Evolutionary conservation across 108 stramenopile genomes (phyloP).

Genomic region (Cyclotella cryptica): DNA sequence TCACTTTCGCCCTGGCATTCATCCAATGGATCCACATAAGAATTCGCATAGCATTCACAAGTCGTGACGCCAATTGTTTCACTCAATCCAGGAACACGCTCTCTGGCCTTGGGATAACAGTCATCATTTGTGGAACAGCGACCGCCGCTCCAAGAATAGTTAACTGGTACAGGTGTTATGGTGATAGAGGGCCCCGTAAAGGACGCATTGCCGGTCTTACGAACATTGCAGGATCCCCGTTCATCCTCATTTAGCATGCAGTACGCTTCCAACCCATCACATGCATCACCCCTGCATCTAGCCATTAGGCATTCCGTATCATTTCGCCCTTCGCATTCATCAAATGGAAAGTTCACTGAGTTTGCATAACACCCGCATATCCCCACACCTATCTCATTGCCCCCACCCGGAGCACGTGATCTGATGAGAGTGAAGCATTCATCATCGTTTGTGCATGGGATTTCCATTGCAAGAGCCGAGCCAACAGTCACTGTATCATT

Average conservation of each 20-base stretch:
- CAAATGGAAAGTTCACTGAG: not conserved
- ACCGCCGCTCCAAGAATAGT: slow-evolving; percentile 11
- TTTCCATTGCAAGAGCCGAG: not conserved
- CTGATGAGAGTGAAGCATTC: slow-evolving; percentile 34
- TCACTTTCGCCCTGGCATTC: slow-evolving; percentile 29
- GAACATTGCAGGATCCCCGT: not conserved
- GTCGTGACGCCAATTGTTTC: slow-evolving; percentile 15
- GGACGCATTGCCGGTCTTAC: too few species aligned
- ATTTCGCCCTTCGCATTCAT: slow-evolving; percentile 17
- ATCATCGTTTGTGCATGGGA: not conserved
- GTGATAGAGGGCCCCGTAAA: too few species aligned
- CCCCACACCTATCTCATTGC: slow-evolving; percentile 15
- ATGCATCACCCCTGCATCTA: slow-evolving; percentile 59
- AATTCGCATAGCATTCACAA: slow-evolving; percentile 23
- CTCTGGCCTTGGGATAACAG: slow-evolving; percentile 14
- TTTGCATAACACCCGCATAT: slow-evolving; percentile 3
- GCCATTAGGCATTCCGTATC: slow-evolving; percentile 26
- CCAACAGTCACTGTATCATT: not conserved
- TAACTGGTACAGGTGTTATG: too few species aligned
- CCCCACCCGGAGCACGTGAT: slow-evolving; percentile 31
- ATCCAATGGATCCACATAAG: slow-evolving; percentile 6
- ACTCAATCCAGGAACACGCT: slow-evolving; percentile 1
- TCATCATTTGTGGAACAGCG: slow-evolving; percentile 15
- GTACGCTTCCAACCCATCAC: slow-evolving; percentile 40
- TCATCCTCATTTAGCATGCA: not conserved